Percentiles rank a stretch among this genome's conserved stretches.
These are phyloP conservation scores for Sanghuangporus sanghuang DNA, from an alignment of 1,284 basidiomycete species.

Conservation along the genomic window DNA sequence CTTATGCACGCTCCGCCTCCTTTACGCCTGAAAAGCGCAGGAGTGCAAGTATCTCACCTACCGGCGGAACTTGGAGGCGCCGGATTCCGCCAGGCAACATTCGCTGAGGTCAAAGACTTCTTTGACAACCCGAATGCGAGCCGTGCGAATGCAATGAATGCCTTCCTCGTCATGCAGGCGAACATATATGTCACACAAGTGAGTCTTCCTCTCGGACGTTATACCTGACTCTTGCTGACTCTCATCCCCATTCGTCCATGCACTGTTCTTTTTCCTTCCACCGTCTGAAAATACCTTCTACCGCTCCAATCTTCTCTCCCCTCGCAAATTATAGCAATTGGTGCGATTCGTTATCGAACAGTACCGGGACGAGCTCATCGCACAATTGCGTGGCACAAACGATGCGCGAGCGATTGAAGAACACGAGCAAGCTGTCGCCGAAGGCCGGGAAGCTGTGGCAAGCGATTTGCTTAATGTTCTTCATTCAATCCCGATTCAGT, in stretches of 20 bases:
- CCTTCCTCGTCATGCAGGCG: constrained; percentile 84
- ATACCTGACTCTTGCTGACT: background rate
- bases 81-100: constrained; percentile 73
- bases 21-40: constrained; percentile 54
- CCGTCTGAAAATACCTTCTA: background rate
- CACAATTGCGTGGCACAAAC: constrained; percentile 56
- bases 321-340: constrained; percentile 58
- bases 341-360: constrained; percentile 86
- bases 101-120: constrained; percentile 82
- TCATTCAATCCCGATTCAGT: constrained; percentile 86
- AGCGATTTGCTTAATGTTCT: constrained; percentile 79
- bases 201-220: constrained; percentile 19
- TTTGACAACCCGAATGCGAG: constrained; percentile 85
- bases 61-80: constrained; percentile 61
- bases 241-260: background rate
- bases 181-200: constrained; percentile 87
- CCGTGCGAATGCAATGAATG: constrained; percentile 76
- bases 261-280: constrained; percentile 10
- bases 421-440: constrained; percentile 53
- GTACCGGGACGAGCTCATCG: constrained; percentile 77
- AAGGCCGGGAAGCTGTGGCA: constrained; percentile 70
- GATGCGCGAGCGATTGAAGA: constrained; percentile 30
- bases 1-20: constrained; percentile 67
- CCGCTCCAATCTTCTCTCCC: constrained; percentile 1
- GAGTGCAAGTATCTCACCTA: constrained; percentile 37